phyloP scores from a whole-genome alignment of 1,284 basidiomycete genomes.

The Fistulinella staudtii region DNA sequence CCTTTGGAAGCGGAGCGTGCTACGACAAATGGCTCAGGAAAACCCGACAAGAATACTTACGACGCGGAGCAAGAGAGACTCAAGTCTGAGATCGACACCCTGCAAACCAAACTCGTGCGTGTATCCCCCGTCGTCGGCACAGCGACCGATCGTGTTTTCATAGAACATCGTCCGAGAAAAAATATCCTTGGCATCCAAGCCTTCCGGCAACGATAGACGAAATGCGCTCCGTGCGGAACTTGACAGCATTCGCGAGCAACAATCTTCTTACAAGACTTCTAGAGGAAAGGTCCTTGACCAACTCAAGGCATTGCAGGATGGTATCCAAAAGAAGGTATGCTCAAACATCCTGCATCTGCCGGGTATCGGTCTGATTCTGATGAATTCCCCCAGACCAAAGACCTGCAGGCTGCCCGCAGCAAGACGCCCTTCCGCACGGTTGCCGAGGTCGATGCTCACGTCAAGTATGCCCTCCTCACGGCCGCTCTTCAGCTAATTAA shows the following conservation, averaged over 20 bases:
- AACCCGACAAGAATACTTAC: conserved; percentile 78
- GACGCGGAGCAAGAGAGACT: conserved; percentile 82
- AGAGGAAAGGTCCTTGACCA: conserved; percentile 81
- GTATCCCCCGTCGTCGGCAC: background rate
- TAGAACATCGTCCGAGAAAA: conserved; percentile 80
- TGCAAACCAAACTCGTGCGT: conserved; percentile 79
- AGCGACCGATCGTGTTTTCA: conserved; percentile 4
- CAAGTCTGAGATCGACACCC: conserved; percentile 77
- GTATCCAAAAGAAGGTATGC: conserved; percentile 77
- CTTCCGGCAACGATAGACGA: conserved; percentile 68
- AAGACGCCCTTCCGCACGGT: conserved; percentile 86
- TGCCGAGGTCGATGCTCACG: conserved; percentile 85
- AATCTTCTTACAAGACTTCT: conserved; percentile 76
- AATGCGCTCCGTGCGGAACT: conserved; percentile 78
- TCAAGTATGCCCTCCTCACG: conserved; percentile 55
- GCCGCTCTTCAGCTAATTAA: conserved; percentile 4
- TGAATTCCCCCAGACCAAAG: conserved; percentile 64
- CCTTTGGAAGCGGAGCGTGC: conserved; percentile 40
- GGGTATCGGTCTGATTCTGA: background rate
- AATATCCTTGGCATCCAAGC: conserved; percentile 61
- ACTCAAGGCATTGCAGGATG: conserved; percentile 79
- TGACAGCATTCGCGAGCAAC: conserved; percentile 75
- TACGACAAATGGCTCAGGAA: conserved; percentile 48
- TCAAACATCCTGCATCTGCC: background rate
- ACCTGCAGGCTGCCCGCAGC: conserved; percentile 77